A percentile compares a stretch with the other conserved stretches of the same genome.
phyloP scores from a whole-genome alignment of 139 green algal species.

The Limnomonas spitsbergensis region DNA sequence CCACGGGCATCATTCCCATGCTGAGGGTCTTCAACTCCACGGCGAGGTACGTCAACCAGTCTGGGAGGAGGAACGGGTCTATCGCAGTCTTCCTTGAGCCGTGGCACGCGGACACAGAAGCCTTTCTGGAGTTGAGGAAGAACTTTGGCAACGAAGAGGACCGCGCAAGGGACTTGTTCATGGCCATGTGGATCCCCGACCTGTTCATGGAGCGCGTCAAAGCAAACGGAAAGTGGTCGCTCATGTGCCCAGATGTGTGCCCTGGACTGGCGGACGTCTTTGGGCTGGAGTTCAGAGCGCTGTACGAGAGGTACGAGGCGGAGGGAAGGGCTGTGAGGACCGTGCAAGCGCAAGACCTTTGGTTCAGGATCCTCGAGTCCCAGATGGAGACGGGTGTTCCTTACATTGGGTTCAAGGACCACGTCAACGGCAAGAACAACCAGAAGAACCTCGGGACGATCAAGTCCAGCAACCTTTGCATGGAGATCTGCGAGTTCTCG shows the following conservation, averaged over 20 bases:
- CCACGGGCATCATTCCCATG: conserved; percentile 40
- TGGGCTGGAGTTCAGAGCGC: conserved; percentile 70
- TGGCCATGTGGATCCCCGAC: conserved; percentile 61
- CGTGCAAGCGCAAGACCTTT: conserved; percentile 25
- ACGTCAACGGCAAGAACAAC: conserved; percentile 42
- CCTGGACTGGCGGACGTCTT: conserved; percentile 1
- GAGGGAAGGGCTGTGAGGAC: neutral
- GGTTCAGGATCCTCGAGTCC: conserved; percentile 27
- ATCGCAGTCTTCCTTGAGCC: conserved; percentile 63
- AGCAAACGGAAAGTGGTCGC: conserved; percentile 21
- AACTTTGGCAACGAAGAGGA: conserved; percentile 63
- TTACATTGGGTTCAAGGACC: conserved; percentile 46
- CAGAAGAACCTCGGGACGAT: conserved; percentile 47
- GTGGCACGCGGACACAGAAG: conserved; percentile 66
- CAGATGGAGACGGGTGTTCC: conserved; percentile 47
- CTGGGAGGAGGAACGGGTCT: conserved; percentile 21
- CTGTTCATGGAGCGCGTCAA: conserved; percentile 65
- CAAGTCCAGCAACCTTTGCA: conserved; percentile 43
- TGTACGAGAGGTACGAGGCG: conserved; percentile 56
- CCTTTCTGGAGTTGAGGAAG: conserved; percentile 67
- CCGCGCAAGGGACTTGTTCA: conserved; percentile 63
- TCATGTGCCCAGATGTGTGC: conserved; percentile 80
- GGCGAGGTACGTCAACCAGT: conserved; percentile 30
- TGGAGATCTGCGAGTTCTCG: conserved; percentile 38
- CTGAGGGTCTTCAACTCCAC: conserved; percentile 41